Base-by-base conservation (phyloP, 805 yeast genomes). In the Wickerhamomyces hampshirensis region DNA sequence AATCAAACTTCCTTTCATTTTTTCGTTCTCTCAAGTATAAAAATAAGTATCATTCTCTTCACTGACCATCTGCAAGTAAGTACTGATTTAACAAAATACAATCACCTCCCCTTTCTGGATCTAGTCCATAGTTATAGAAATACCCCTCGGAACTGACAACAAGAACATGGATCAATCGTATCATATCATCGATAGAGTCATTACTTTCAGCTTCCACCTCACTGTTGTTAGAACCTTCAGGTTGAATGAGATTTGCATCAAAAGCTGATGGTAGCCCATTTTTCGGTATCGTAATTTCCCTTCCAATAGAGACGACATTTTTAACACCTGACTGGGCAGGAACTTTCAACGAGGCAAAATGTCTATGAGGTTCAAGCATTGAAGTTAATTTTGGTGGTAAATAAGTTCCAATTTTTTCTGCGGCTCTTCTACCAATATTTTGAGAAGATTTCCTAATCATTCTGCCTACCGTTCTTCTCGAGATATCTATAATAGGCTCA, bases 101-200 rank as follows among this genome's bases (percentile, higher is more conserved):
- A 54, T 89, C 96, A 2, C 98, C 98, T 2, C 98, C 98, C 36
- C 89, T 63, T 42, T 81, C 94, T 0, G 93, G 80, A 43, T 87
- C 93, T 31, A 91, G 63, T 2, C 81, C 81, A 58, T 86, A 91
- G 34, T 83, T 84, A 50, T 81, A 83, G 47, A 84, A 82, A 46
- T 73, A 75, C 0, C 98, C 98, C 38, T 79, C 84, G 0, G 82
- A 72, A 1, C 95, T 85, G 4, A 86, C 85, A 5, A 88, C 91
- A 39, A 77, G 71, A 11, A 77, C 77, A 49, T 73, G 74, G 31
- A 42, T 54, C 37, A 65, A 44, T 13, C 48, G 56, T 23, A 55
- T 55, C 6, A 51, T 49, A 4, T 58, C 47, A 5, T 59, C 63
- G 9, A 13, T 13, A 15, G 43, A 48, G 4, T 50, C 54, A 17